These are phyloP conservation scores for Polyporus arcularius DNA, from an alignment of 768 basidiomycete species.

Conservation along the genomic window DNA sequence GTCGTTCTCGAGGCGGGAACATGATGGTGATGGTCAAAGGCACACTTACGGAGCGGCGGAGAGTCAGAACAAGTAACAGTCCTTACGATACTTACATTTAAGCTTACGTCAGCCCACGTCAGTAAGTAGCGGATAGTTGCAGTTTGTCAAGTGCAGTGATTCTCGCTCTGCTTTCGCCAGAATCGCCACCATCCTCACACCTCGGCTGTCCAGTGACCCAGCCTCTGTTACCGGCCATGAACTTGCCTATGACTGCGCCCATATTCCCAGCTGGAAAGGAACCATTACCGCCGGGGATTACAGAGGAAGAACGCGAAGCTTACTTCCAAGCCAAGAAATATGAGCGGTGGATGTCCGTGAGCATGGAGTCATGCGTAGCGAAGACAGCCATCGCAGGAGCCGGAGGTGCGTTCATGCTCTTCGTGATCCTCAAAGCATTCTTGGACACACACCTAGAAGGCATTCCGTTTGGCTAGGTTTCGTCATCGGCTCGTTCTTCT, in stretches of 20 bases:
- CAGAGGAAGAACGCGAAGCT: slow-evolving; percentile 74
- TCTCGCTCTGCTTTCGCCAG: background rate
- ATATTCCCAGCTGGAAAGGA: slow-evolving; percentile 85
- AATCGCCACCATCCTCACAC: background rate
- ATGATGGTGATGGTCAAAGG: slow-evolving; percentile 4
- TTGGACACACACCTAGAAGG: slow-evolving; percentile 22
- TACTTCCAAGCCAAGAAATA: slow-evolving; percentile 74
- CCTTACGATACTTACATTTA: no score
- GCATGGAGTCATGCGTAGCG: slow-evolving; percentile 83
- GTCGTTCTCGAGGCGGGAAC: slow-evolving; percentile 15
- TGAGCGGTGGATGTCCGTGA: slow-evolving; percentile 66
- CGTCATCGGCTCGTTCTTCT: slow-evolving; percentile 92
- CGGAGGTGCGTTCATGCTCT: slow-evolving; percentile 59
- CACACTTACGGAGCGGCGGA: background rate
- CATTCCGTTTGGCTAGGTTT: slow-evolving; percentile 58
- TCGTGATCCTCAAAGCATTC: background rate
- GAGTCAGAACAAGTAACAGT: background rate
- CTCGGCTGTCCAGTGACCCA: background rate
- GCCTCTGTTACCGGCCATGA: slow-evolving; percentile 11
- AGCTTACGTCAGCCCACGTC: no score
- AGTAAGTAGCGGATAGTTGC: no score
- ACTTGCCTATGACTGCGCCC: slow-evolving; percentile 55
- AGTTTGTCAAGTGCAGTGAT: background rate
- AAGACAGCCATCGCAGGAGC: slow-evolving; percentile 83
- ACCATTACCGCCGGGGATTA: slow-evolving; percentile 81